These are phyloP conservation scores for Catharanthus roseus DNA, from an alignment of 257 asterid species.

Conservation along the genomic window DNA sequence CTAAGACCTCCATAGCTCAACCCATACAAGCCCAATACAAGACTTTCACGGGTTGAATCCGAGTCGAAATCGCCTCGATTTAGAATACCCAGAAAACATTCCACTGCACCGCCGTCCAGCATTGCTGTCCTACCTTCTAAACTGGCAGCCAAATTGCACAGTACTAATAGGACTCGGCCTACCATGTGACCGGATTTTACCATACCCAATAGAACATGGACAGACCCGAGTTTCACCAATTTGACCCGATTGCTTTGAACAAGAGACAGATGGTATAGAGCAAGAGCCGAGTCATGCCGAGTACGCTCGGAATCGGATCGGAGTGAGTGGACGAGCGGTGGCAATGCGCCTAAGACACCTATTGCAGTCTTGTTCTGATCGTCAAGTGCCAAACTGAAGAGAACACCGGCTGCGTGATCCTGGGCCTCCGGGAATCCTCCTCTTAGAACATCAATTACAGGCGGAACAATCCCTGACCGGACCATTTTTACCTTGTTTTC, in stretches of 20 bases:
- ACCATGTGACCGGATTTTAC: constrained; percentile 57
- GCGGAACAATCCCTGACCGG: constrained; percentile 82
- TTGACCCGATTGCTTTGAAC: constrained; percentile 83
- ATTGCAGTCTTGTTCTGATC: constrained; percentile 83
- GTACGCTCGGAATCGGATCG: constrained; percentile 77
- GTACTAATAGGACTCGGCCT: constrained; percentile 52
- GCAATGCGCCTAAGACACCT: constrained; percentile 87
- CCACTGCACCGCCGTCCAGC: constrained; percentile 63
- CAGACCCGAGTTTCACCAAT: constrained; percentile 70
- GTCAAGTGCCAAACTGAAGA: constrained; percentile 84
- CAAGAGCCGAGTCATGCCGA: constrained; percentile 79
- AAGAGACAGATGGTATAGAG: constrained; percentile 68
- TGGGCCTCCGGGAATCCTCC: constrained; percentile 63
- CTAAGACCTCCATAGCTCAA: constrained; percentile 88
- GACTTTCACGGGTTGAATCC: constrained; percentile 47
- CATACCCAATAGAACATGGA: constrained; percentile 58
- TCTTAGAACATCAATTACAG: constrained; percentile 58
- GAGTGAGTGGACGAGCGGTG: constrained; percentile 71
- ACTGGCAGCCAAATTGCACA: constrained; percentile 68
- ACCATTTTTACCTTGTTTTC: constrained; percentile 84
- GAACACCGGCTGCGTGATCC: constrained; percentile 94
- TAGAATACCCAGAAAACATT: constrained; percentile 53
- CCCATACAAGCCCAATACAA: constrained; percentile 60
- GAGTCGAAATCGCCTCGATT: constrained; percentile 41
- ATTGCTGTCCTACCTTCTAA: constrained; percentile 73